Base-by-base conservation (phyloP, 2,329 filamentous ascomycete species). In the Colletotrichum tropicicola region DNA sequence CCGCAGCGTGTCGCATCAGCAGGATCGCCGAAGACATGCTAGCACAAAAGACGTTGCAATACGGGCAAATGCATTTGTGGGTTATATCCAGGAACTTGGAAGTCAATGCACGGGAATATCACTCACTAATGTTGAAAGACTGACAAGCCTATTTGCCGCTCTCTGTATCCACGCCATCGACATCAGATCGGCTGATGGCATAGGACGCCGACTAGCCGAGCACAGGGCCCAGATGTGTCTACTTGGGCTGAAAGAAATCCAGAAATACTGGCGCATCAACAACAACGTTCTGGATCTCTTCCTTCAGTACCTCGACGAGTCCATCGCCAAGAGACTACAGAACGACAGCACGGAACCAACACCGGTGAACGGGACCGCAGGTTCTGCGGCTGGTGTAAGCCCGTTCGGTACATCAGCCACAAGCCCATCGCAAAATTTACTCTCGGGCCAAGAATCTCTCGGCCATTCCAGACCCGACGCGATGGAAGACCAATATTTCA, bases 251-350 rank as follows among this genome's bases (percentile, higher is more conserved):
- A 74, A 78, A 41, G 77, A 78, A 65, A 72, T 79, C 0, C 75
- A 78, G 25, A 77, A 78, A n/a, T 79, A 78, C 67, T 79, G 77
- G 77, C 70, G 74, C 17, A 77, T 79, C 63, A 79, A 79, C 70
- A 79, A 77, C 66, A 77, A 76, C 32, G 70, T 78, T 1, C 71
- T 79, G 6, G 77, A 79, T 23, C 65, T 79, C 6, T 79, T 79
- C 27, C 68, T 79, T 0, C 76, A 75, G 23, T 79, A 78, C 4
- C 73, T 78, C 6, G 77, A 79, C 57, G 73, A 74, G 12, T 77
- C 77, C 3, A 78, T 78, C 28, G 75, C 75, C 6, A 74, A 73
- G n/a, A 70, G 75, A 17, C 69, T 79, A 5, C 70, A 76, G 35
- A 73, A 70, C 1, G 19, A 43, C 19, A 30, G 28, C 9, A 7